These are phyloP conservation scores for Corylus heterophylla DNA, from an alignment of 306 rosid genomes.

Conservation along the genomic window DNA sequence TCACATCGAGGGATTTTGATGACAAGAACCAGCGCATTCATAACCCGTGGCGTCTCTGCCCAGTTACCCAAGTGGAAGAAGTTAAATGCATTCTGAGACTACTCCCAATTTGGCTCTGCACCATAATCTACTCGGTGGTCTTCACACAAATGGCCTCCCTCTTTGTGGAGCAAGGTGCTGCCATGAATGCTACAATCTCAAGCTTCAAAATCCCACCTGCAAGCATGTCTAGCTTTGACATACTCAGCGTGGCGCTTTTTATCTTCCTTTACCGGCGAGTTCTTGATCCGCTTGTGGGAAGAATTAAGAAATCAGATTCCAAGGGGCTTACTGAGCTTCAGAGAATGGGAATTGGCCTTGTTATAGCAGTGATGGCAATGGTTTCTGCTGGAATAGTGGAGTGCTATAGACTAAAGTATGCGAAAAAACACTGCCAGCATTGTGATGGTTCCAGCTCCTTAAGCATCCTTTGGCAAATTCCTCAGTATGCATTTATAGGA, in stretches of 20 bases:
- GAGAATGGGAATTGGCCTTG: conserved; percentile 96
- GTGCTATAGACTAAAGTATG: conserved; percentile 80
- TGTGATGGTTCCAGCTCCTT: conserved; percentile 80
- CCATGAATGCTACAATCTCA: conserved; percentile 80
- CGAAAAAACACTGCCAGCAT: conserved; percentile 50
- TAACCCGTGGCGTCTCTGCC: conserved; percentile 83
- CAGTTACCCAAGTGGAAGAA: conserved; percentile 92
- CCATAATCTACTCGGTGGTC: conserved; percentile 93
- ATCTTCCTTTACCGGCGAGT: conserved; percentile 84
- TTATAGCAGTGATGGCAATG: conserved; percentile 93
- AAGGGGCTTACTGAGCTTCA: conserved; percentile 90
- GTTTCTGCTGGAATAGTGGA: conserved; percentile 93
- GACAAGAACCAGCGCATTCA: conserved; percentile 36
- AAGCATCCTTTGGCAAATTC: conserved; percentile 96
- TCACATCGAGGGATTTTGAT: conserved; percentile 75
- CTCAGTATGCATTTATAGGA: conserved; percentile 90
- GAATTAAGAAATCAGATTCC: conserved; percentile 59
- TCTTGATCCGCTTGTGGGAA: conserved; percentile 77
- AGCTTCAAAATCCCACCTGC: conserved; percentile 85
- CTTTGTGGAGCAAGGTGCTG: conserved; percentile 98
- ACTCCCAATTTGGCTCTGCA: conserved; percentile 99
- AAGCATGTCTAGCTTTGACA: conserved; percentile 98
- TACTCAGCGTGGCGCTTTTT: conserved; percentile 82
- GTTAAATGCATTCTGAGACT: conserved; percentile 92
- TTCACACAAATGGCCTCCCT: conserved; percentile 99